These are phyloP conservation scores for Ligustrum vulgare DNA, from an alignment of 257 asterid genomes.

Conservation along the genomic window DNA sequence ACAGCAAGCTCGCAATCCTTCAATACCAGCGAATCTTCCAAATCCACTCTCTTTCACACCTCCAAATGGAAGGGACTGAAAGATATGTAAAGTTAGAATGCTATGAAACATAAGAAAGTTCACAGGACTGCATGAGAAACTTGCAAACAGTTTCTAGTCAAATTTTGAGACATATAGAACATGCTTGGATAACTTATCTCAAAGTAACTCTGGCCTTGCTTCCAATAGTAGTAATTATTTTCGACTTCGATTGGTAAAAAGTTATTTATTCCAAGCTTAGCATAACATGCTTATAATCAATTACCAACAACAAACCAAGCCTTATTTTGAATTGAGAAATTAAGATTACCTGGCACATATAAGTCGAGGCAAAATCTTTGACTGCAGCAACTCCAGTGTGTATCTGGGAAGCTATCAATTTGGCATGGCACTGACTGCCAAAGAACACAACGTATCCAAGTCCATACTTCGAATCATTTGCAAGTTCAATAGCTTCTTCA, in stretches of 20 bases:
- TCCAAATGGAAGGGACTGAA: constrained; percentile 96
- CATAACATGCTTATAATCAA: neutral
- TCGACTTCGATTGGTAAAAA: too few species aligned
- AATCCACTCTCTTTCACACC: constrained; percentile 97
- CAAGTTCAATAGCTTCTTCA: constrained; percentile 82
- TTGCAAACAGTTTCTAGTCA: neutral
- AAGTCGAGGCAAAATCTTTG: constrained; percentile 86
- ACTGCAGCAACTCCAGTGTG: constrained; percentile 89
- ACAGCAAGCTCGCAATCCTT: constrained; percentile 97
- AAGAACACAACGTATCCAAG: constrained; percentile 98
- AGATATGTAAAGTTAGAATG: constrained; percentile 11
- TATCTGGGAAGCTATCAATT: constrained; percentile 70
- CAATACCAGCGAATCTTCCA: constrained; percentile 95
- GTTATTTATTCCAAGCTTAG: neutral
- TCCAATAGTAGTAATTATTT: too few species aligned
- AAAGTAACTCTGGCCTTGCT: too few species aligned
- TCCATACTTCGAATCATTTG: constrained; percentile 92
- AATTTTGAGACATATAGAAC: too few species aligned
- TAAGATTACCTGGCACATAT: constrained; percentile 91
- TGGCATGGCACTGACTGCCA: constrained; percentile 88
- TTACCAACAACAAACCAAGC: neutral
- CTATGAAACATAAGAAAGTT: constrained; percentile 14
- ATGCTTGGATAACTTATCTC: neutral
- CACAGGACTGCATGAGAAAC: neutral
- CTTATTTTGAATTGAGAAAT: neutral